Evolutionary conservation across 371 early-diverging fungal species (phyloP), one percentile per base, ranked within the genome.

Genomic region (Mortierella sp.): DNA sequence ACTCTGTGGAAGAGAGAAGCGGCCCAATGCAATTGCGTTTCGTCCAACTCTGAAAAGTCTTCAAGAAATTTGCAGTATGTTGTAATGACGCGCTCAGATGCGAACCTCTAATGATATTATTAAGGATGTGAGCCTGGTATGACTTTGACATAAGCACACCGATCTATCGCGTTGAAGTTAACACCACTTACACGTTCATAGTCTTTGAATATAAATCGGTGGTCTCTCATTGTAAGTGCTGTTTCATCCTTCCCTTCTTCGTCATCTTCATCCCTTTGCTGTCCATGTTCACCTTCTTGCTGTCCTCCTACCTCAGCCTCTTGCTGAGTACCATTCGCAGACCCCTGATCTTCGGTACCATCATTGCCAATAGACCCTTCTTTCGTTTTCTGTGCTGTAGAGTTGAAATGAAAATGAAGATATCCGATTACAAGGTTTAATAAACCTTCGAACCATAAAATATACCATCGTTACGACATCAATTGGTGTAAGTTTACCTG

Each of bases 1-100:
- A 93, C 85, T 12, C 94, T 86, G 68, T 94, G 91, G 53, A 94
- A 87, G 83, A 93, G 83, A 9, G 79, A 84, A 1, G 90, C 86
- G 2, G 89, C 86, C 55, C 85, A 86, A 45, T 85, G 84, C 7
- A 93, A 61, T 37, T 84, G 82, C 12, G 85, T 82, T 7, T 86
- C 86, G 23, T 87, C 76, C 35, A 92, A 61, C 1, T 76, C 78
- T 2, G 66, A 69, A 66, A 84, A 91, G 26, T 81, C 66, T 51
- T 88, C 85, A 17, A 94, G 79, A 23, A 90, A 79, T 0, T 75
- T 56, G 61, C 85, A 87, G 67, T 92, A 93, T 1, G 89, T 88
- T 13, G 58, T 57, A 5, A 94, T 75, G 1, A 90, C 85, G 28
- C 72, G 72, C 45, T 85, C 86, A 10, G 64, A 82, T 3, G 88